Base-by-base conservation (phyloP, 2,329 filamentous ascomycete genomes). In the Fonsecaea multimorphosa region DNA sequence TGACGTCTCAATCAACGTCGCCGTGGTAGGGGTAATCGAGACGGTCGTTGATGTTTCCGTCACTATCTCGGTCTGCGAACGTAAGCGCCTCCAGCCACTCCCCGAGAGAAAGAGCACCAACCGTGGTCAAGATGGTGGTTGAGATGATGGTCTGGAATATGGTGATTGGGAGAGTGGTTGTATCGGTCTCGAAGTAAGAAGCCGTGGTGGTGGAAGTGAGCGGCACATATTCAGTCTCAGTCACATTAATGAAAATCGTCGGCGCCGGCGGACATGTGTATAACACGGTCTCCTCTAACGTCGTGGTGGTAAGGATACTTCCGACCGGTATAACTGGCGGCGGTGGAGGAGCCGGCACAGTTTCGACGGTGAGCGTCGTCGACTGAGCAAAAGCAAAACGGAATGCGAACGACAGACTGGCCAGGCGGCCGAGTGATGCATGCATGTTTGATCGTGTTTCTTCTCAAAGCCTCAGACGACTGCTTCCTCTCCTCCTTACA, bases 91-190 rank as follows among this genome's bases (percentile, higher is more conserved):
- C 44, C 44, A 49, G 2, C 19, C 44, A 49, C 19, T 24, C 22
- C 19, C 52, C 60, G 49, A 51, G 1, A 6, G 16, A 7, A 29
- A 36, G 34, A 16, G 12, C 9, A 63, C 62, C 46, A 24, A 67
- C 65, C 62, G 65, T 61, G 3, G 67, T 69, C 14, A 67, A 16
- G 7, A 69, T 40, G 3, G 62, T 67, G 6, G 67, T 69, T n/a
- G 67, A 69, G 11, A 66, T 69, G 22, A 69, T 63, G 14, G 67
- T 69, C 46, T 67, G 67, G 53, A 63, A 69, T 29, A 69, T 67
- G 27, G 67, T 69, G 32, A 69, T 65, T 22, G 68, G 64, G 36
- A 40, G 49, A 36, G 68, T 70, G 38, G 65, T 66, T 24, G 68
- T 67, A 40, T 63, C 32, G 5, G 53, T 52, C n/a, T n/a, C n/a